Conservation (phyloP, 129 eudicot species). For the Lactuca sativa region DNA sequence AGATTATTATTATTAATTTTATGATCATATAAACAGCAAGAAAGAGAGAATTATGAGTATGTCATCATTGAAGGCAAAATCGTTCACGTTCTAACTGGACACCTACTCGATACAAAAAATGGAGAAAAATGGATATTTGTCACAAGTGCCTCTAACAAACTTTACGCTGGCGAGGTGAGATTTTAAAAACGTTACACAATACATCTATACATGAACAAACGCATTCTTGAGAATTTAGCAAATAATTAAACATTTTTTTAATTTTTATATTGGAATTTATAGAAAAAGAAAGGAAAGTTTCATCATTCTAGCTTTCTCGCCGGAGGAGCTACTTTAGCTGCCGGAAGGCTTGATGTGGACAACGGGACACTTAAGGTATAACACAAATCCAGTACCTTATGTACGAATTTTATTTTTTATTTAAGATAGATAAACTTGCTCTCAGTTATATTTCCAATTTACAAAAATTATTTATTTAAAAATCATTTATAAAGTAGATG, state of each 20-base stretch:
- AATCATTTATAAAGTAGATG: too few relatives aligned
- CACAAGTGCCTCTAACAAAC: slow-evolving; percentile 67
- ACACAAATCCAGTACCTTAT: neutral
- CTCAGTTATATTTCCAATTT: neutral
- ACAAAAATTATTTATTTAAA: too few relatives aligned
- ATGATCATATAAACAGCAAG: slow-evolving; percentile 53
- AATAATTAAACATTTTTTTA: neutral
- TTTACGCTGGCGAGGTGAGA: slow-evolving; percentile 82
- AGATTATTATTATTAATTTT: neutral
- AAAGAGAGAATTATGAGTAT: slow-evolving; percentile 79
- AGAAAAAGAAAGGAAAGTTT: slow-evolving; percentile 91
- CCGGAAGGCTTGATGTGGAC: slow-evolving; percentile 79
- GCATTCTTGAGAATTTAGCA: neutral
- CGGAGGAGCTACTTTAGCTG: slow-evolving; percentile 96
- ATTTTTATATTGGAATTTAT: slow-evolving; percentile 13
- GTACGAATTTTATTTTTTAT: too few relatives aligned
- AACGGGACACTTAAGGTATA: slow-evolving; percentile 78
- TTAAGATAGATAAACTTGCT: too few relatives aligned
- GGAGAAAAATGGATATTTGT: slow-evolving; percentile 89
- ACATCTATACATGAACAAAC: neutral
- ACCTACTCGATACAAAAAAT: slow-evolving; percentile 56
- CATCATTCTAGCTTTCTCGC: slow-evolving; percentile 99
- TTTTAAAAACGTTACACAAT: neutral
- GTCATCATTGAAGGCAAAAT: slow-evolving; percentile 65
- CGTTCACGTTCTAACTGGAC: slow-evolving; percentile 47